These are phyloP conservation scores for Collariella sp. DNA, from an alignment of 495 filamentous ascomycete genomes.

Conservation along the genomic window DNA sequence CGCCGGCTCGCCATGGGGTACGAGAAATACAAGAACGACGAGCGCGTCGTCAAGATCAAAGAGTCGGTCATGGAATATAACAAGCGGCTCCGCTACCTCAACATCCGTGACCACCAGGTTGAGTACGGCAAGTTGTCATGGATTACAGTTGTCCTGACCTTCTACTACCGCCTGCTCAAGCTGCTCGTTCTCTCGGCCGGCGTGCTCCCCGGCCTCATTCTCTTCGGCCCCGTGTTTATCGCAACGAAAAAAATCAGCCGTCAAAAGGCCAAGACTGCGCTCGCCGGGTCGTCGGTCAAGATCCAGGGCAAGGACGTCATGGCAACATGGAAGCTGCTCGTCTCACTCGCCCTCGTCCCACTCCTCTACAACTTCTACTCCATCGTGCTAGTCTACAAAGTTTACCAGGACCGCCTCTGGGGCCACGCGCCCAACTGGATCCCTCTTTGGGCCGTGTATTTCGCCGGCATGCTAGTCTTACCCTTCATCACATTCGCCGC, in stretches of 20 bases:
- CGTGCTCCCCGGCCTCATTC: conserved; percentile 74
- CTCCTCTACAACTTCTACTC: conserved; percentile 78
- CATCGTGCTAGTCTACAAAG: conserved; percentile 62
- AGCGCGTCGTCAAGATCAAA: conserved; percentile 69
- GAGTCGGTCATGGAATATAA: conserved; percentile 81
- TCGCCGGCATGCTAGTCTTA: conserved; percentile 69
- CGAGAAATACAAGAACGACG: conserved; percentile 84
- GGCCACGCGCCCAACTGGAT: conserved; percentile 73
- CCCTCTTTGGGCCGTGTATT: conserved; percentile 66
- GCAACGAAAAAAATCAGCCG: conserved; percentile 82
- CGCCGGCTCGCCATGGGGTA: conserved; percentile 88
- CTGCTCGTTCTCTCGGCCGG: conserved; percentile 66
- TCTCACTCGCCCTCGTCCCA: conserved; percentile 81
- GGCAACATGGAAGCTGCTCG: conserved; percentile 96
- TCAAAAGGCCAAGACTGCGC: conserved; percentile 80
- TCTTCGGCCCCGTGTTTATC: conserved; percentile 89
- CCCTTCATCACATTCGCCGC: conserved; percentile 87
- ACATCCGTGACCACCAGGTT: conserved; percentile 91
- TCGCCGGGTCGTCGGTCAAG: conserved; percentile 90
- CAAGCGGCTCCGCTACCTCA: conserved; percentile 72
- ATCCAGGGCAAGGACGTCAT: conserved; percentile 91
- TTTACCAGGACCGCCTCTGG: conserved; percentile 68
- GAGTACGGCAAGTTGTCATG: conserved; percentile 80
- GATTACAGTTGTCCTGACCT: conserved; percentile 59
- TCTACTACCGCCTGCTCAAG: conserved; percentile 74